Evolutionary conservation across 495 filamentous ascomycete species (phyloP).

Genomic region (Clavariopsis aquatica): DNA sequence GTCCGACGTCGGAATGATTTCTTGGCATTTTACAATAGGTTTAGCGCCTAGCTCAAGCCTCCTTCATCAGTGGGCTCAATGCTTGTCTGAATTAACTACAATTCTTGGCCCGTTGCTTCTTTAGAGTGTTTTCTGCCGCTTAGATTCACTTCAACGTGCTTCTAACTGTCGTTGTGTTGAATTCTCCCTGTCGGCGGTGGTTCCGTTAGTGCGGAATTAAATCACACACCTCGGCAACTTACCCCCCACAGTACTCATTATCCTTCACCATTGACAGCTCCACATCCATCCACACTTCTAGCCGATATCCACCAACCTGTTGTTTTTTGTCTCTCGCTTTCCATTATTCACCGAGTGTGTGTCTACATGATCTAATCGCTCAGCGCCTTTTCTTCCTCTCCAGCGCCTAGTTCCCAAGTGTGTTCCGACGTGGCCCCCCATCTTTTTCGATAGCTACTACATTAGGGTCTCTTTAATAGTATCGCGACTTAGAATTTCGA

Average conservation of each 20-base stretch:
- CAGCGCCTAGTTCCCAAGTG: too few relatives aligned
- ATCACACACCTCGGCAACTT: background rate
- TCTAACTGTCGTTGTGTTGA: too few relatives aligned
- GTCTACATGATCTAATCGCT: too few relatives aligned
- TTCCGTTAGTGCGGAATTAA: constrained; percentile 1
- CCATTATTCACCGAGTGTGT: too few relatives aligned
- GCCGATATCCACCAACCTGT: too few relatives aligned
- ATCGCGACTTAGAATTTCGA: background rate
- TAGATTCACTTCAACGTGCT: too few relatives aligned
- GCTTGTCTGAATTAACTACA: background rate
- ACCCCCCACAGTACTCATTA: background rate
- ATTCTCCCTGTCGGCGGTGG: background rate
- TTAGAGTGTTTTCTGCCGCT: too few relatives aligned
- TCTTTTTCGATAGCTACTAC: too few relatives aligned
- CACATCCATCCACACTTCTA: background rate
- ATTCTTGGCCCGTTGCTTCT: background rate
- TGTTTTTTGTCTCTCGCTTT: too few relatives aligned
- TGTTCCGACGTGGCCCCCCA: too few relatives aligned
- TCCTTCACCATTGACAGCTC: background rate
- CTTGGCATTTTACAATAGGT: background rate
- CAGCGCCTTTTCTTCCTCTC: too few relatives aligned
- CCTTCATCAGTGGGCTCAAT: background rate
- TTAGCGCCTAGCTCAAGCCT: background rate
- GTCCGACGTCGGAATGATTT: background rate
- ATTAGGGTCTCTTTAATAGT: background rate